Evolutionary conservation across 768 basidiomycete genomes (phyloP), one percentile per base, ranked within the genome.

Genomic region (Auriscalpium microsporum): DNA sequence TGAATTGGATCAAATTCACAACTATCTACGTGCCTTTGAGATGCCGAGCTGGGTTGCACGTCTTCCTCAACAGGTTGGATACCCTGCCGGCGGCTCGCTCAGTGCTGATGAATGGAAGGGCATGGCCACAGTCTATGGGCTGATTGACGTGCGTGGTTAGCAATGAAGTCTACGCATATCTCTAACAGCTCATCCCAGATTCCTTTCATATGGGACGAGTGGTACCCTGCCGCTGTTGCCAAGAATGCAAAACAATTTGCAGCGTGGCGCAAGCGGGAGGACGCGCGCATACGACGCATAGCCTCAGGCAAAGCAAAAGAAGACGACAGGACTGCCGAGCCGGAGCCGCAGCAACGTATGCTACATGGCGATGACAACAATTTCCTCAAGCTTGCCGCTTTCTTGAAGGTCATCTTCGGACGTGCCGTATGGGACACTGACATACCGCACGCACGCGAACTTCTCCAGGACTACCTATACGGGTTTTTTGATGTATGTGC

Each of bases 71-170:
- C 53, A 48, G 17, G 66, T 68, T 34, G 68, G 68, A 4, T 64
- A 68, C 45, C 68, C 68, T 23, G 64, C 66, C 17, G 67, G 68
- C 28, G 68, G 68, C 10, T 62, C 58, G 16, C 52, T 69, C 2
- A 63, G 59, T 11, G 67, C 66, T 1, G 68, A 69, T 59, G 66
- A 68, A 54, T 69, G 65, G 45, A 67, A 66, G 53, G 58, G 65
- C 52, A 55, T 64, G 13, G 54, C 55, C 9, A 64, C 60, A 13
- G 49, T 19, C 14, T 46, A 60, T 16, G 61, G 59, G 63, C 55
- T 63, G 14, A 62, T 68, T 16, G 60, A 65, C 36, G 67, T 67
- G 48, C 21, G 58, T 62, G 7, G 2, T 16, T 53, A 14, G 23
- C 28, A 37, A 8, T n/a, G 34, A 14, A 13, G 10, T 13, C 37